Evolutionary conservation across 2,329 filamentous ascomycete species (phyloP).

Genomic region (Penicillium sp.): DNA sequence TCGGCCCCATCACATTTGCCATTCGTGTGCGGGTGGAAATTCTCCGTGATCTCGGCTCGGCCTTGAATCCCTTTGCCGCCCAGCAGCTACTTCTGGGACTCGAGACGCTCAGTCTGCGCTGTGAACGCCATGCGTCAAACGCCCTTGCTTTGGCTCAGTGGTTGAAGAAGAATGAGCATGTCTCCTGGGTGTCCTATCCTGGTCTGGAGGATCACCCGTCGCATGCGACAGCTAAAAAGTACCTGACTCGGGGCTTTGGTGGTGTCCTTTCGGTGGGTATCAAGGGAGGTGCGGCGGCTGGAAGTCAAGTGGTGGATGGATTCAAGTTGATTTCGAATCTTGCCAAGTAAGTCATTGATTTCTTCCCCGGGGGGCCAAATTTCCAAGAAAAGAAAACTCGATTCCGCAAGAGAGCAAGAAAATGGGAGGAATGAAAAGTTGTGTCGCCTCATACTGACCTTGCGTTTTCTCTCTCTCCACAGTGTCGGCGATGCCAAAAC

Average conservation of each 20-base stretch:
- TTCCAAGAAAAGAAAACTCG: no score
- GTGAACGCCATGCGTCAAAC: conserved; percentile 81
- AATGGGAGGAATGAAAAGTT: not conserved
- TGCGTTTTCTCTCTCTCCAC: conserved; percentile 43
- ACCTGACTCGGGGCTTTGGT: conserved; percentile 76
- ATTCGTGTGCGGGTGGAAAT: conserved; percentile 85
- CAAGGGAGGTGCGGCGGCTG: conserved; percentile 77
- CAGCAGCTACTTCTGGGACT: conserved; percentile 85
- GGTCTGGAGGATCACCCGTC: conserved; percentile 76
- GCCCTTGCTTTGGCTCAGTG: conserved; percentile 72
- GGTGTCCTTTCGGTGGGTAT: conserved; percentile 91
- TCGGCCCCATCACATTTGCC: conserved; percentile 77
- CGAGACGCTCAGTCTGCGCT: conserved; percentile 82
- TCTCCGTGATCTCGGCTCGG: conserved; percentile 75
- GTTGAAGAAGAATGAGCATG: conserved; percentile 75
- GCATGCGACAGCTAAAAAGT: conserved; percentile 77
- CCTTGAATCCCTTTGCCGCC: conserved; percentile 82
- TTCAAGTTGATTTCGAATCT: conserved; percentile 95
- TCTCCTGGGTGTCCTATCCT: conserved; percentile 90
- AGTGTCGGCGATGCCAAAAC: conserved; percentile 90
- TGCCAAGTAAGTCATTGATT: conserved; percentile 58
- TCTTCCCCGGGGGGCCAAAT: no score
- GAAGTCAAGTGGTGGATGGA: conserved; percentile 81
- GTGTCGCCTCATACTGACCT: conserved; percentile 55
- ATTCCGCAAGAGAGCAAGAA: no score